Evolutionary conservation across 306 rosid species (phyloP).

Genomic region (Sechiopsis laciniata): DNA sequence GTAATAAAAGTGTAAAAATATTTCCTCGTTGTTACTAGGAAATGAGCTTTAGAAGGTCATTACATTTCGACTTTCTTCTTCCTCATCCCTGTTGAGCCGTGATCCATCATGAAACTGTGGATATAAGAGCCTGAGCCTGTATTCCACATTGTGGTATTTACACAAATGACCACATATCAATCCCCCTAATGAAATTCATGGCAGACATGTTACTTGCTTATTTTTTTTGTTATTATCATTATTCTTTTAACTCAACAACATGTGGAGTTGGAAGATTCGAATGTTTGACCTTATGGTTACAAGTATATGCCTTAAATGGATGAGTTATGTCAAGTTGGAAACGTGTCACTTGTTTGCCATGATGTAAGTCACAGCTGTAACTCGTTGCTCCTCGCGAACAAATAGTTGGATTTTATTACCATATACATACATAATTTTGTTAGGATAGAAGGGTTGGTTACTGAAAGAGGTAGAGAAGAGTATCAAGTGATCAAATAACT

Average conservation of each 20-base stretch:
- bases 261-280: too few relatives aligned
- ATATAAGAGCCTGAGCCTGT: neutral
- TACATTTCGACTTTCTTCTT: conserved; percentile 1
- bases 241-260: too few relatives aligned
- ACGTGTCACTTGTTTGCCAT: neutral
- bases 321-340: neutral
- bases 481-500: neutral
- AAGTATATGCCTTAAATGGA: neutral
- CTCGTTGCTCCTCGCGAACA: neutral
- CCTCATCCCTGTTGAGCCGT: neutral
- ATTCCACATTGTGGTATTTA: neutral
- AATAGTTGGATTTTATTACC: neutral
- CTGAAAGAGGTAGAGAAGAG: conserved; percentile 6
- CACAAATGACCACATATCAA: neutral
- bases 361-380: neutral
- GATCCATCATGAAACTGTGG: conserved; percentile 10
- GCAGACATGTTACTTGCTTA: neutral
- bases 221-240: too few relatives aligned
- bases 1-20: neutral
- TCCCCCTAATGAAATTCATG: neutral
- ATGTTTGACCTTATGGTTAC: neutral
- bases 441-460: neutral
- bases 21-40: neutral
- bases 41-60: neutral
- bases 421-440: neutral